phyloP scores from a whole-genome alignment of 2,329 filamentous ascomycete species.

The Aspergillus sp. region DNA sequence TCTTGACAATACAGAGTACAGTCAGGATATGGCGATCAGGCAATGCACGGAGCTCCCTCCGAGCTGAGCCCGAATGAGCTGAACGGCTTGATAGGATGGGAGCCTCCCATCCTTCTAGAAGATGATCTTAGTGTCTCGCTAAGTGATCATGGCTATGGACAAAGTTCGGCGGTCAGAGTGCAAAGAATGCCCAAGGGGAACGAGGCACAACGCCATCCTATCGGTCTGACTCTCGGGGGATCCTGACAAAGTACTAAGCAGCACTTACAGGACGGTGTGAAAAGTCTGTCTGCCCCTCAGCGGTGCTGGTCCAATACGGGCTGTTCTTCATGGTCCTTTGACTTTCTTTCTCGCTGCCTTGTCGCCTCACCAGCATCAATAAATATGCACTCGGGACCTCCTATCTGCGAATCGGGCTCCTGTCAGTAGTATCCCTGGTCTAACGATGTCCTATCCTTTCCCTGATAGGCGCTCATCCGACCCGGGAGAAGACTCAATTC shows the following conservation, averaged over 20 bases:
- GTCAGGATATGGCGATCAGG: background rate
- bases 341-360: too few relatives aligned
- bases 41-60: background rate
- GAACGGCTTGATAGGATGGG: background rate
- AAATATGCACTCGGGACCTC: too few relatives aligned
- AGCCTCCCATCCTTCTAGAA: background rate
- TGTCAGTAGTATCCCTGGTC: too few relatives aligned
- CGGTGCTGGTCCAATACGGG: background rate
- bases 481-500: constrained; percentile 7
- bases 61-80: background rate
- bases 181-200: too few relatives aligned
- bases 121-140: background rate
- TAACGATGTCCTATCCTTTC: constrained; percentile 10
- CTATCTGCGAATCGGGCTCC: too few relatives aligned
- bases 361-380: too few relatives aligned
- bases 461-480: constrained; percentile 13
- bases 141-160: too few relatives aligned
- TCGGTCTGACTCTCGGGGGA: too few relatives aligned
- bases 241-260: too few relatives aligned
- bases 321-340: too few relatives aligned
- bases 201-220: too few relatives aligned
- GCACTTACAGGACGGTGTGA: background rate
- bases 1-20: background rate
- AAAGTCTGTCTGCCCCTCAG: background rate
- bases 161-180: too few relatives aligned